Percentiles rank a stretch among this genome's conserved stretches.
phyloP scores from a whole-genome alignment of 768 basidiomycete genomes.

The Kwoniella sp. region DNA sequence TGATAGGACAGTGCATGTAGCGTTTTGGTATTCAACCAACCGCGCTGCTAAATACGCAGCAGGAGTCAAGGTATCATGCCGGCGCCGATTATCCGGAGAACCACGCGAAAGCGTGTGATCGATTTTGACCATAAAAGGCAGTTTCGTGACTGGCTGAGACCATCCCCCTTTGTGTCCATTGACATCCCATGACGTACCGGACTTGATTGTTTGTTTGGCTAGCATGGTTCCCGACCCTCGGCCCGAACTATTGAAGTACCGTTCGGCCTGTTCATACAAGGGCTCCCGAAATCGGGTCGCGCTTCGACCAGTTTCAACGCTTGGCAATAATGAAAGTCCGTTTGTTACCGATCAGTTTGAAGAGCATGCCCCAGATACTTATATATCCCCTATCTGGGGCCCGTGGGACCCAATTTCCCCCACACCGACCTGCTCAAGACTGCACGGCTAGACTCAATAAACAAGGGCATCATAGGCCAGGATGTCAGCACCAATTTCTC shows the following conservation, averaged over 20 bases:
- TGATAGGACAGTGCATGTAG: too few relatives aligned
- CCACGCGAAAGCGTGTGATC: not conserved
- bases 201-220: not conserved
- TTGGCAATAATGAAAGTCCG: not conserved
- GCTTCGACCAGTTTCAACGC: not conserved
- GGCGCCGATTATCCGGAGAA: not conserved
- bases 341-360: not conserved
- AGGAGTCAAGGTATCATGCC: too few relatives aligned
- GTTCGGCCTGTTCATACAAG: not conserved
- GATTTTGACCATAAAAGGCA: not conserved
- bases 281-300: not conserved
- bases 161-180: too few relatives aligned
- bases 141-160: not conserved
- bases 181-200: not conserved
- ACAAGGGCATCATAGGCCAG: not conserved
- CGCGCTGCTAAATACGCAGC: too few relatives aligned
- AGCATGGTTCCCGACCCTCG: not conserved
- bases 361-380: not conserved
- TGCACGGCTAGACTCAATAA: not conserved
- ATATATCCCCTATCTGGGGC: constrained; percentile 1
- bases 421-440: not conserved
- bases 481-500: not conserved
- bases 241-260: not conserved
- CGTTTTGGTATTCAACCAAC: too few relatives aligned
- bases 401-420: not conserved